phyloP scores from a whole-genome alignment of 2,329 filamentous ascomycete species.

The Alternaria sp. region DNA sequence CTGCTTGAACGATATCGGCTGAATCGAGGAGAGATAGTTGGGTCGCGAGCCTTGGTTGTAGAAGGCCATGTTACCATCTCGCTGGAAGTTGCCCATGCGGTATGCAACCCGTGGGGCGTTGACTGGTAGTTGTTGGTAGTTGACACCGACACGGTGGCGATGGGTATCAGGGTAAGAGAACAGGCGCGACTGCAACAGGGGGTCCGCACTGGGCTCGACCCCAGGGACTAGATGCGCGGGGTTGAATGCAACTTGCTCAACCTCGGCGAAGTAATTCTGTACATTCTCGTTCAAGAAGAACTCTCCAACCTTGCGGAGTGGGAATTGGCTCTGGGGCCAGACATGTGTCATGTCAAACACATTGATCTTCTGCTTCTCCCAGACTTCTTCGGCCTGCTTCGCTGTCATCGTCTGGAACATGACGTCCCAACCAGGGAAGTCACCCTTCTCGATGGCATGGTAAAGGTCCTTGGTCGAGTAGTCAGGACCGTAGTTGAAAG shows the following conservation, averaged over 20 bases:
- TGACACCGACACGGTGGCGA: conserved; percentile 64
- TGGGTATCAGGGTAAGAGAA: conserved; percentile 76
- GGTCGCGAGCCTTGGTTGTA: conserved; percentile 69
- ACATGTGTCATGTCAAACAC: conserved; percentile 64
- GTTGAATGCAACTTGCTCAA: conserved; percentile 75
- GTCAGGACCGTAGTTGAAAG: conserved; percentile 61
- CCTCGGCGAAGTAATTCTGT: conserved; percentile 71
- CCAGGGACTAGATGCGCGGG: conserved; percentile 73
- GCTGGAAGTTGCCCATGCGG: conserved; percentile 70
- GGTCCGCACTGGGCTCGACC: conserved; percentile 73
- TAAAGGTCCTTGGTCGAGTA: conserved; percentile 63
- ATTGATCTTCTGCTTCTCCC: conserved; percentile 64
- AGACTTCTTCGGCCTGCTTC: conserved; percentile 61
- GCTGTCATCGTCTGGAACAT: conserved; percentile 62
- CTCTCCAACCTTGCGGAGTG: conserved; percentile 62
- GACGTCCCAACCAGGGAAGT: conserved; percentile 63
- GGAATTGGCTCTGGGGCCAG: conserved; percentile 63
- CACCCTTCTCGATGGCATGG: conserved; percentile 61
- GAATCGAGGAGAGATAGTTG: conserved; percentile 64
- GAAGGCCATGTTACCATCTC: conserved; percentile 75
- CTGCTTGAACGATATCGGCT: conserved; percentile 60
- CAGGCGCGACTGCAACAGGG: conserved; percentile 72
- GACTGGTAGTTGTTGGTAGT: conserved; percentile 67
- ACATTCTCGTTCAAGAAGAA: conserved; percentile 63
- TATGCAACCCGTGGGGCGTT: conserved; percentile 65